Evolutionary conservation across 2,329 filamentous ascomycete genomes (phyloP), one percentile per base, ranked within the genome.

Genomic region (Akanthomyces dipterigenus): DNA sequence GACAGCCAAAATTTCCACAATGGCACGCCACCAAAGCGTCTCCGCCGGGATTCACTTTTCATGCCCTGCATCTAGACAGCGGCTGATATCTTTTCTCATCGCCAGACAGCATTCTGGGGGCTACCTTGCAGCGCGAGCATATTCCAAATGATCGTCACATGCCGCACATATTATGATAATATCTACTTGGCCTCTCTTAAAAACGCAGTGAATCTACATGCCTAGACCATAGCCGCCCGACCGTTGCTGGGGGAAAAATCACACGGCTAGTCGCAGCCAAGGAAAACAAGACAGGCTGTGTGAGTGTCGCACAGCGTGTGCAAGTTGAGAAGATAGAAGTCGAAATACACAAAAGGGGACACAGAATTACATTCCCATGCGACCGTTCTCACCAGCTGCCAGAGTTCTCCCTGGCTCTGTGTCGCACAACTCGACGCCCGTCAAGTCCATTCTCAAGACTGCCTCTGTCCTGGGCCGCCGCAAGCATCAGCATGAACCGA

Each of bases 381-480:
- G 71, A 63, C 71, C 74, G 3, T 68, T 76, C 62, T 74, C 73
- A 16, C 70, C 76, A 18, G 66, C 70, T 31, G 64, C 72, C 63
- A 72, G 72, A 68, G 67, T 67, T 58, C 55, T 73, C 50, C 67
- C 73, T 65, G 70, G 75, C 60, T 68, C 73, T 51, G 64, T 69
- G 28, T 65, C 71, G 38, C 71, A 70, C 60, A 70, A 62, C 61
- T 70, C 73, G 45, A 76, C 78, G 34, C 78, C 80, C 14, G 76
- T 81, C 61, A 82, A 80, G 63, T 82, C 82, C 11, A 84, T 84
- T 45, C 75, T 84, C 53, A 82, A 82, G 63, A 70, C 79, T 2
- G 68, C 73, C 9, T 77, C 80, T 16, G 66, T 80, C 11, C 70
- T 82, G 11, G 77, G 79, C 60, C 72, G 75, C 34, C 72, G 76